Percentiles rank a stretch among this genome's conserved stretches.
phyloP scores from a whole-genome alignment of 495 filamentous ascomycete species.

The Venustampulla echinocandica region DNA sequence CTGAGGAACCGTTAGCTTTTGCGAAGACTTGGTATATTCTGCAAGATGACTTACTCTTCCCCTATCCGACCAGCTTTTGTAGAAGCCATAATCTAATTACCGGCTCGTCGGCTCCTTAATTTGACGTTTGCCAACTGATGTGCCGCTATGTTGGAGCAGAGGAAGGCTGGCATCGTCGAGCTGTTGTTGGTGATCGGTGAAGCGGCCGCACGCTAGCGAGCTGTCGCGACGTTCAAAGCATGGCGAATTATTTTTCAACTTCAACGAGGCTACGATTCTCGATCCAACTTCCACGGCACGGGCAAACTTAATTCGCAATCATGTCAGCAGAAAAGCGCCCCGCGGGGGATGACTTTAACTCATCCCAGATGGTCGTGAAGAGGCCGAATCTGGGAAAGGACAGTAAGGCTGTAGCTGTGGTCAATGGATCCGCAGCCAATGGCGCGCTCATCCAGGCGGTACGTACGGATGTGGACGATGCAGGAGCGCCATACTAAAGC shows the following conservation, averaged over 20 bases:
- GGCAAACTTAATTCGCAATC: constrained; percentile 15
- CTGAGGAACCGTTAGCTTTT: constrained; percentile 42
- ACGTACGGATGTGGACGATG: constrained; percentile 31
- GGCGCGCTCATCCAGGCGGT: constrained; percentile 79
- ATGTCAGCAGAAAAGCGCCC: constrained; percentile 92
- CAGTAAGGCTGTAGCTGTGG: constrained; percentile 49
- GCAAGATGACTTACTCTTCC: constrained; percentile 72
- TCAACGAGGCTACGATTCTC: background rate
- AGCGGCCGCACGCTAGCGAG: background rate
- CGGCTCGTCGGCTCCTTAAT: constrained; percentile 6
- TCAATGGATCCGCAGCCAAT: constrained; percentile 56
- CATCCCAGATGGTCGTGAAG: constrained; percentile 81
- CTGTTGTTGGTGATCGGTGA: too few relatives aligned
- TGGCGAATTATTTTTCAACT: constrained; percentile 5
- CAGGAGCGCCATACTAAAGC: constrained; percentile 14
- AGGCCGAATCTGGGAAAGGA: constrained; percentile 70
- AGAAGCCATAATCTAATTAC: constrained; percentile 41
- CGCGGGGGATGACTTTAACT: constrained; percentile 67
- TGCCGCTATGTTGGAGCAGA: background rate
- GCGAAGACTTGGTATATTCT: background rate
- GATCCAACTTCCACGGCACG: too few relatives aligned
- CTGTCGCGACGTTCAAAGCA: background rate
- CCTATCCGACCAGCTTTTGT: constrained; percentile 87
- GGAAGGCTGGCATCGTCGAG: too few relatives aligned
- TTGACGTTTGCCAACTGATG: too few relatives aligned